These are phyloP conservation scores for Boletus rufocinnamomeus DNA, from an alignment of 768 basidiomycete genomes.

Conservation along the genomic window DNA sequence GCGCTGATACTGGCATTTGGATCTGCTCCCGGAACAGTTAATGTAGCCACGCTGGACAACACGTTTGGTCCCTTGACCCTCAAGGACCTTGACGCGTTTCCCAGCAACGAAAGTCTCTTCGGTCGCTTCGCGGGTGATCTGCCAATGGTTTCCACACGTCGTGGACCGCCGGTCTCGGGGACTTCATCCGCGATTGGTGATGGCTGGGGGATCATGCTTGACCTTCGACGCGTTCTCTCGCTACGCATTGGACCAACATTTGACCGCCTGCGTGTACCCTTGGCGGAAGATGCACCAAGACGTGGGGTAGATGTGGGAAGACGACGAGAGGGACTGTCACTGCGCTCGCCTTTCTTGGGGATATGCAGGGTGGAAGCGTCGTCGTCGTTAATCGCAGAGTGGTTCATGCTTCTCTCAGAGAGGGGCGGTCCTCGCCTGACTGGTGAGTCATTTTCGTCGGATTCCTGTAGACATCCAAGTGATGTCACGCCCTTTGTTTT, in stretches of 20 bases:
- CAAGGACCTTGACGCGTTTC: slow-evolving; percentile 38
- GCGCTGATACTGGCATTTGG: slow-evolving; percentile 43
- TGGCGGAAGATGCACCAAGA: slow-evolving; percentile 36
- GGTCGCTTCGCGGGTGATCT: slow-evolving; percentile 61
- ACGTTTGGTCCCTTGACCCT: slow-evolving; percentile 35
- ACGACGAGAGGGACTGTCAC: slow-evolving; percentile 51
- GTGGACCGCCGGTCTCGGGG: slow-evolving; percentile 33
- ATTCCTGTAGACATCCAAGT: slow-evolving; percentile 69
- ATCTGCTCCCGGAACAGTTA: slow-evolving; percentile 40
- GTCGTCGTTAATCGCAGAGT: slow-evolving; percentile 31
- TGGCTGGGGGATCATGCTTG: slow-evolving; percentile 78
- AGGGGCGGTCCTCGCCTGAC: slow-evolving; percentile 43
- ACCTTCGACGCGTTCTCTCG: slow-evolving; percentile 73
- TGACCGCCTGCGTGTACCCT: slow-evolving; percentile 59
- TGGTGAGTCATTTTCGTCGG: slow-evolving; percentile 58
- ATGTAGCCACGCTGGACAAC: slow-evolving; percentile 31
- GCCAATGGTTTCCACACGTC: slow-evolving; percentile 44
- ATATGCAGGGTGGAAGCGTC: slow-evolving; percentile 28
- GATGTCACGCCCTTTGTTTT: slow-evolving; percentile 49
- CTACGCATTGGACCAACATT: slow-evolving; percentile 74
- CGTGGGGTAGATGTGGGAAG: slow-evolving; percentile 48
- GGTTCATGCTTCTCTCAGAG: slow-evolving; percentile 70
- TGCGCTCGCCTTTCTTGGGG: slow-evolving; percentile 38
- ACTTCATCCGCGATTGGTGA: slow-evolving; percentile 47
- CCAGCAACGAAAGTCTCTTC: slow-evolving; percentile 59